Conservation (phyloP, 257 asterid genomes). For the Solanum virginianum region DNA sequence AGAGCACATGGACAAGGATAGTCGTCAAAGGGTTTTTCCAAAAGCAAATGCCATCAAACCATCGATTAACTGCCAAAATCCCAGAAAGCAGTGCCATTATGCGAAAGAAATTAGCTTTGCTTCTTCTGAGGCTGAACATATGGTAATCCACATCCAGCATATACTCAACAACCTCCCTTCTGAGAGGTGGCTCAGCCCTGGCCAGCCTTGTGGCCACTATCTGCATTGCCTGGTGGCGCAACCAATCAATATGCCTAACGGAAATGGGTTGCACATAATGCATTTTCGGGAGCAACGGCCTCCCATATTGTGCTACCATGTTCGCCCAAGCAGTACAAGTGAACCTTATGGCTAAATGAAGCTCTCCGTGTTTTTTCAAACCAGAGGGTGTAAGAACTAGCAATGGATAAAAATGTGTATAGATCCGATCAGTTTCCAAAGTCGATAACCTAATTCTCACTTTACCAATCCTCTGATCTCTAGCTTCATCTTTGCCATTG, state of each 20-base stretch:
- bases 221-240: constrained; percentile 69
- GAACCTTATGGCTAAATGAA: constrained; percentile 78
- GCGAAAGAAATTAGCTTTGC: constrained; percentile 84
- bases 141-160: constrained; percentile 78
- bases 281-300: constrained; percentile 87
- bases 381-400: constrained; percentile 67
- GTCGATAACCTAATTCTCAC: constrained; percentile 84
- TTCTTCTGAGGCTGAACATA: constrained; percentile 70
- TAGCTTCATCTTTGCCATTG: constrained; percentile 49
- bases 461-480: constrained; percentile 80
- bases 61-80: constrained; percentile 23
- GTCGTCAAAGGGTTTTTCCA: constrained; percentile 86
- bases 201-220: constrained; percentile 50
- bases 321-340: constrained; percentile 84
- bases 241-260: constrained; percentile 69
- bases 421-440: constrained; percentile 62
- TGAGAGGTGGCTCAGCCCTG: constrained; percentile 82
- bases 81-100: constrained; percentile 51
- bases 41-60: constrained; percentile 59
- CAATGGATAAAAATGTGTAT: constrained; percentile 72
- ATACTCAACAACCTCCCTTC: constrained; percentile 63
- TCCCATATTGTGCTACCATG: constrained; percentile 74
- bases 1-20: constrained; percentile 59
- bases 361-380: constrained; percentile 75
- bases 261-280: constrained; percentile 77